Evolutionary conservation across 2,329 filamentous ascomycete species (phyloP), one percentile per base, ranked within the genome.

Genomic region (Beauveria sp.): DNA sequence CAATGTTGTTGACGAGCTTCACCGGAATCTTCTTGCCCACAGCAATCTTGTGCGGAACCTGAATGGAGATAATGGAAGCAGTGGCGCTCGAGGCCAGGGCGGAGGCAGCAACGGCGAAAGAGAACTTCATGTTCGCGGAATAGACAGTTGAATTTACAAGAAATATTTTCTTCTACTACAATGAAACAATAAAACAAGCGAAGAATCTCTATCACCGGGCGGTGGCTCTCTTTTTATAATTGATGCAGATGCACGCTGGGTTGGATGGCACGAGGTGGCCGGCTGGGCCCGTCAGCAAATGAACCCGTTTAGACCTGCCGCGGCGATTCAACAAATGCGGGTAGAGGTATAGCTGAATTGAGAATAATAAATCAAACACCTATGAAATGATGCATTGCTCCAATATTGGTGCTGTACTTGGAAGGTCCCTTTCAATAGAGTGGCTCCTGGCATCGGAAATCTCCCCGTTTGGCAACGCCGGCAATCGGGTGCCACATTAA

Each of bases 1-100:
- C 50, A 42, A 60, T 60, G 20, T 60, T 60, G 28, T 60, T 60
- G 58, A 54, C 24, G 40, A 60, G 49, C 16, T 40, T 53, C 22
- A 54, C 50, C 6, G 58, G 45, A 9, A 60, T 42, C 3, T 10
- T 14, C 5, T 47, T 34, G 49, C 30, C 28, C 2, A 38, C 4
- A 18, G n/a, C 40, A 54, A 60, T 54, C 12, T 22, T 42, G 14
- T 47, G 18, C 4, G 50, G 58, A 5, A 60, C 40, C 12, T 51
- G 24, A 20, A 60, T 60, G 14, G 49, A 53, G 5, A 22, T 9
- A n/a, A 60, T 54, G n/a, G 50, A 53, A 12, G 58, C 58, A 4
- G 4, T 24, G 2, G 50, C 26, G 24, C 46, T 18, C 6, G 38
- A 5, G 4, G 47, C 56, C 34, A 22, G 3, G 46, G 56, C 34